These are phyloP conservation scores for Metarhizium rileyi DNA, from an alignment of 2,329 filamentous ascomycete genomes.

Conservation along the genomic window DNA sequence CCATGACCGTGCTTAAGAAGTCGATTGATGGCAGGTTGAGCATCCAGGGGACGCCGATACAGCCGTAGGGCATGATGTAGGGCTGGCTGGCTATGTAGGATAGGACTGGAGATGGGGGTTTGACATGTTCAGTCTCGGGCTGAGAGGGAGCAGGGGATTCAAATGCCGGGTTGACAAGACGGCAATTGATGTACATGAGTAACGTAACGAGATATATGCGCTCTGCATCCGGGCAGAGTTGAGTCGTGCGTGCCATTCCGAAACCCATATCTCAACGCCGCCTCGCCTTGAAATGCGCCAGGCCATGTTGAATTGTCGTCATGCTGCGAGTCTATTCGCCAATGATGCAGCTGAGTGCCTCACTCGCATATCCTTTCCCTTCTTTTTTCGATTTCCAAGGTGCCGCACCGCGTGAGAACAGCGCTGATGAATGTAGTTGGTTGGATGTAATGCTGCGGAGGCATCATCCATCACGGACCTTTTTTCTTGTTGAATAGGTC, in stretches of 20 bases:
- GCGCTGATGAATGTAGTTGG: conserved; percentile 4
- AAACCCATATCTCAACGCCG: conserved; percentile 8
- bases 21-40: conserved; percentile 23
- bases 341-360: conserved; percentile 24
- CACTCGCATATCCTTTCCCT: too few relatives aligned
- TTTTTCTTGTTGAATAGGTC: too few relatives aligned
- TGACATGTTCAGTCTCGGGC: too few relatives aligned
- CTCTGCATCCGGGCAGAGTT: conserved; percentile 18
- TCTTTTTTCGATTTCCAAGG: too few relatives aligned
- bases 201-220: conserved; percentile 18
- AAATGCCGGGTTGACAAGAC: conserved; percentile 20
- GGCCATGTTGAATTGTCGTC: background rate
- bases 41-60: conserved; percentile 11
- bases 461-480: too few relatives aligned
- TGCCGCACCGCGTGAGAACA: background rate
- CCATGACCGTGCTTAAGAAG: conserved; percentile 64
- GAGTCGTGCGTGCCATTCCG: conserved; percentile 17
- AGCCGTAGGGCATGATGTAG: background rate
- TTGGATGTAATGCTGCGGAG: too few relatives aligned
- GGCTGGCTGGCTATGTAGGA: background rate
- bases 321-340: background rate
- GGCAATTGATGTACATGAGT: conserved; percentile 13
- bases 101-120: too few relatives aligned
- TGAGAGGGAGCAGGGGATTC: background rate
- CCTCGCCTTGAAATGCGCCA: conserved; percentile 15